Base-by-base conservation (phyloP, 257 asterid species). In the Lithospermum erythrorhizon region DNA sequence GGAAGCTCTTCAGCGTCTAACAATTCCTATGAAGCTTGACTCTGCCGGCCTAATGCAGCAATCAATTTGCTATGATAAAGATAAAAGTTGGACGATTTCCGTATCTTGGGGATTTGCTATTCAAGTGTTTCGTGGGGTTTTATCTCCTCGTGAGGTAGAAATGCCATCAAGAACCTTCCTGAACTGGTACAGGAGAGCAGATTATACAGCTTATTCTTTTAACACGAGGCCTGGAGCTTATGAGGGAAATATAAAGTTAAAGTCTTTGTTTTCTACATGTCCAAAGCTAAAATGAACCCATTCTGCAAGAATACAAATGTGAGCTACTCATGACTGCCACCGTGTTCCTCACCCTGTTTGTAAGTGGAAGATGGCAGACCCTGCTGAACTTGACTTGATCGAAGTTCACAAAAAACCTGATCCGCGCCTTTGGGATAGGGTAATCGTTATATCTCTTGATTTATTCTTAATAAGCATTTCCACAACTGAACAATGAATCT, bases 111-210 rank as follows among this genome's bases (percentile, higher is more conserved):
- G 96, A 9, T 89, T 75, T 19, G 87, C 94, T 0, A 80, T 89
- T 61, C 96, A 86, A 66, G 73, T 89, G 69, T 79, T 83, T 45
- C 87, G 96, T 2, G 95, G 96, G 16, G 67, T 82, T 25, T 54
- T 89, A 75, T 83, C 90, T 1, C 89, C 96, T 6, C 81, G 96
- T 0, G 95, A 89, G 69, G 66, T 89, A 6, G 95, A 89, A 75
- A 83, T 82, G 95, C 94, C 96, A 0, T 77, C 95, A 1, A 77
- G 96, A 68, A 89, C 96, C 3, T 89, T 89, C 87, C 73, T 89
- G 72, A 89, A 86, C 65, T 89, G 96, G 96, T 86, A 89, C n/a
- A 77, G 66, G 60, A 72, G 89, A 64, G 96, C 90, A 21, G 96
- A 89, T 73, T 86, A 89, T 72, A 82, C 70, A 0, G 95, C 90